Evolutionary conservation across 106 monocot species (phyloP), one percentile per base, ranked within the genome.

Genomic region (Chionographis japonica): DNA sequence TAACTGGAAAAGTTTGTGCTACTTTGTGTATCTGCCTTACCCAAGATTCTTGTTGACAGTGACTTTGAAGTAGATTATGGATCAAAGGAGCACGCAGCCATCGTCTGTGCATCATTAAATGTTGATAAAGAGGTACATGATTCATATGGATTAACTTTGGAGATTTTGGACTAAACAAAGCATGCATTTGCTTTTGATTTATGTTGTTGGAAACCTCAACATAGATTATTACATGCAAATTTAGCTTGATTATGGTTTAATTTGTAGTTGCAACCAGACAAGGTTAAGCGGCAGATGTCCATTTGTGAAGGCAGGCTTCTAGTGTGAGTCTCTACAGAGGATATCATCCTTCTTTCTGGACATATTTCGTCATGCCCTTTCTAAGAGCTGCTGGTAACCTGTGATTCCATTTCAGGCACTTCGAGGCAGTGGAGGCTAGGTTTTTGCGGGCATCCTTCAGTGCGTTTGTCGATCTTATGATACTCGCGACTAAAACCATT

Each of bases 1-100:
- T 27, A 46, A 46, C 11, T 43, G 40, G 40, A 41, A 63, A 63
- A 40, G 13, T 5, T 17, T 1, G 38, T 41, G 60, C 36, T 1
- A 37, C 60, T 61, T 15, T 27, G 27, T 27, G 27, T 1, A 27
- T 27, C 27, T 27, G 27, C 27, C 27, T 27, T 27, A 27, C 36
- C 37, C 12, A 35, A 61, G 38, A 38, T 46, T 64, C 8, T 36
- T 59, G 15, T 65, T 50, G 58, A 18, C 85, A 98, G 98, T 67
- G 83, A 90, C 56, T 85, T 98, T 75, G 93, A 98, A 79, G 82
- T 98, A 2, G 87, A 98, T 76, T 98, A 80, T 78, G 83, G 83
- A 66, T 93, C 93, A 20, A 64, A 83, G 9, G 81, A 85, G 40
- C 73, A 88, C 75, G 92, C 93, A 59, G 74, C 85, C 39, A 85